Conservation (phyloP, 2,329 filamentous ascomycete species). For the Lachnellula suecica region DNA sequence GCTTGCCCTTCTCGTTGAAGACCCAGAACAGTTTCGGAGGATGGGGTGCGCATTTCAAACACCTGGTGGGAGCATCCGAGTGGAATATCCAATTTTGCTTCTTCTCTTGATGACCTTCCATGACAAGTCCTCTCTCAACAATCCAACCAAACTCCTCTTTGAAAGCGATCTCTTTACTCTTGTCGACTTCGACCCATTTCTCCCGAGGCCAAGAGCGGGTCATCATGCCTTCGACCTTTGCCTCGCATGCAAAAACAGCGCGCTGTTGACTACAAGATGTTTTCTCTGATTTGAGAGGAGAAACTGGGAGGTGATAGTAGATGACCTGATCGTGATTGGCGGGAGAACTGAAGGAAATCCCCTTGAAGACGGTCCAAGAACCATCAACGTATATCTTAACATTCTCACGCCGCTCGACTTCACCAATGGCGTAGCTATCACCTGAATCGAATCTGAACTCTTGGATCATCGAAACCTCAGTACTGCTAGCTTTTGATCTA, state of each 20-base stretch:
- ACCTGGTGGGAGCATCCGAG: constrained; percentile 1
- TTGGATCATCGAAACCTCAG: no score
- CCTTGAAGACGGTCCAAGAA: not conserved
- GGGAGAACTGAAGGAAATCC: not conserved
- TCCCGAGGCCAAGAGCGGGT: not conserved
- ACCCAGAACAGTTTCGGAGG: constrained; percentile 39
- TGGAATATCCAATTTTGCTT: constrained; percentile 2
- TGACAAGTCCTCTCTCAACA: constrained; percentile 8
- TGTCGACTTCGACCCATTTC: constrained; percentile 8
- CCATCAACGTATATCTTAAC: constrained; percentile 2
- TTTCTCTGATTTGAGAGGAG: not conserved
- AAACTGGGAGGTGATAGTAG: not conserved
- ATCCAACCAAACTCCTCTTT: constrained; percentile 8
- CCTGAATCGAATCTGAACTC: not conserved
- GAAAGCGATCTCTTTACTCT: constrained; percentile 4
- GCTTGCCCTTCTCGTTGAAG: constrained; percentile 23
- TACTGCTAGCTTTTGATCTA: no score
- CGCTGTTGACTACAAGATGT: not conserved
- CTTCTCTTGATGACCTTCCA: constrained; percentile 5
- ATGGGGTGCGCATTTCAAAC: constrained; percentile 37
- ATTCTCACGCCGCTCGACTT: not conserved
- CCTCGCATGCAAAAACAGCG: constrained; percentile 8
- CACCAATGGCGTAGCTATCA: no score
- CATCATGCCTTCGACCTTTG: not conserved
- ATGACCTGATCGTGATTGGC: not conserved